Evolutionary conservation across 805 yeast genomes (phyloP).

Genomic region (Candida chilensis): DNA sequence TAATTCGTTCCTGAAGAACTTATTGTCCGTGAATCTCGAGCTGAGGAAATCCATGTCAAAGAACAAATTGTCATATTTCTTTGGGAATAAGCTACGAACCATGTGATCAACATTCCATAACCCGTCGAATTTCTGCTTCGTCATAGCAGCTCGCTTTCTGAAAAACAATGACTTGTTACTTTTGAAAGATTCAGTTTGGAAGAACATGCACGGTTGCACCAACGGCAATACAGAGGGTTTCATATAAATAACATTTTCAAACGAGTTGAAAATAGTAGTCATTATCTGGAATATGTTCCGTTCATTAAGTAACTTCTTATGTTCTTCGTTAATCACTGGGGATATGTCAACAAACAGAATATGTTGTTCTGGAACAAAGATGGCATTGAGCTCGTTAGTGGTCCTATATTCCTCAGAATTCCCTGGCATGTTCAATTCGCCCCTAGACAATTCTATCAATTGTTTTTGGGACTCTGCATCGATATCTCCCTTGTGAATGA

Average conservation of each 20-base stretch:
- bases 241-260: slow-evolving; percentile 17
- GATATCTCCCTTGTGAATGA: slow-evolving; percentile 8
- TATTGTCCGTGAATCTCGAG: not conserved
- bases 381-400: no score
- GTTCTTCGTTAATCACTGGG: slow-evolving; percentile 5
- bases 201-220: no score
- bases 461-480: slow-evolving; percentile 5
- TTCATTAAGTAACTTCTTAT: slow-evolving; percentile 1
- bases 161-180: not conserved
- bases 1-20: not conserved
- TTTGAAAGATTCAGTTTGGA: not conserved
- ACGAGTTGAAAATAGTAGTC: slow-evolving; percentile 20
- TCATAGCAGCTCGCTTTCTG: not conserved
- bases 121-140: not conserved
- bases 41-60: not conserved
- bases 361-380: slow-evolving; percentile 13
- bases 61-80: not conserved
- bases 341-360: slow-evolving; percentile 17
- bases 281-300: slow-evolving; percentile 9
- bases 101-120: not conserved
- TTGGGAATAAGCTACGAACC: not conserved
- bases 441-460: slow-evolving; percentile 4
- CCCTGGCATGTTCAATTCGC: slow-evolving; percentile 1
- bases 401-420: slow-evolving; percentile 1
- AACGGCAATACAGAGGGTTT: slow-evolving; percentile 18